These are phyloP conservation scores for Umbellularia californica DNA, from an alignment of 164 flowering plant genomes.

Conservation along the genomic window DNA sequence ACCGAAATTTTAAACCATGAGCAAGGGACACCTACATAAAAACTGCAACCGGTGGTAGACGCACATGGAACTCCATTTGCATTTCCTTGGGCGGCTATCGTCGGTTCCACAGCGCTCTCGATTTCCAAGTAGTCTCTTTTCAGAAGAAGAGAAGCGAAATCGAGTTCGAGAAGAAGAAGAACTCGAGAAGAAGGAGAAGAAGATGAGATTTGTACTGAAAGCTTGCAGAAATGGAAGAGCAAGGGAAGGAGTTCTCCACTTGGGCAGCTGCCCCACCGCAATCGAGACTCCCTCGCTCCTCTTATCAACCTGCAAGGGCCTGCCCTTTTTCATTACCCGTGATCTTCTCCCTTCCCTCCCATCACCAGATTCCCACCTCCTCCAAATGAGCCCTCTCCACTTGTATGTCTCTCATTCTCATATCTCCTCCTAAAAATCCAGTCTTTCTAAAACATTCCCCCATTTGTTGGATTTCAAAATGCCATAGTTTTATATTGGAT, in stretches of 20 bases:
- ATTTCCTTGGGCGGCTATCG: neutral
- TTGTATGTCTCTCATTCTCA: constrained; percentile 43
- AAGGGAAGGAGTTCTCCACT: constrained; percentile 52
- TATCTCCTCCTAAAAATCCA: neutral
- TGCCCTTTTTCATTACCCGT: constrained; percentile 70
- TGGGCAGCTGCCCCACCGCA: constrained; percentile 38
- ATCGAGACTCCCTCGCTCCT: constrained; percentile 83
- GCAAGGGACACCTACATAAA: neutral
- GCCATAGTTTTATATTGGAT: too few relatives aligned
- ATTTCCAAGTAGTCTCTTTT: too few relatives aligned
- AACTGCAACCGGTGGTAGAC: neutral
- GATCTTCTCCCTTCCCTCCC: constrained; percentile 77
- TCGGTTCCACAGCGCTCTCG: neutral
- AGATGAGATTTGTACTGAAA: constrained; percentile 67
- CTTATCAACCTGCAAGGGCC: constrained; percentile 74
- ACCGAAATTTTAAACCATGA: too few relatives aligned
- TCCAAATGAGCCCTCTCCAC: constrained; percentile 80
- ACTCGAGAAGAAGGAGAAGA: too few relatives aligned
- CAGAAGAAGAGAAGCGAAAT: neutral
- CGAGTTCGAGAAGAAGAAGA: neutral
- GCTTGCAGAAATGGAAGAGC: constrained; percentile 59
- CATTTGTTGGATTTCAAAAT: too few relatives aligned
- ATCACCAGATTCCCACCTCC: constrained; percentile 68
- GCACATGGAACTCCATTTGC: neutral
- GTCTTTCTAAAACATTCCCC: too few relatives aligned